Evolutionary conservation across 1,284 basidiomycete species (phyloP).

Genomic region (Wolfiporia cocos): DNA sequence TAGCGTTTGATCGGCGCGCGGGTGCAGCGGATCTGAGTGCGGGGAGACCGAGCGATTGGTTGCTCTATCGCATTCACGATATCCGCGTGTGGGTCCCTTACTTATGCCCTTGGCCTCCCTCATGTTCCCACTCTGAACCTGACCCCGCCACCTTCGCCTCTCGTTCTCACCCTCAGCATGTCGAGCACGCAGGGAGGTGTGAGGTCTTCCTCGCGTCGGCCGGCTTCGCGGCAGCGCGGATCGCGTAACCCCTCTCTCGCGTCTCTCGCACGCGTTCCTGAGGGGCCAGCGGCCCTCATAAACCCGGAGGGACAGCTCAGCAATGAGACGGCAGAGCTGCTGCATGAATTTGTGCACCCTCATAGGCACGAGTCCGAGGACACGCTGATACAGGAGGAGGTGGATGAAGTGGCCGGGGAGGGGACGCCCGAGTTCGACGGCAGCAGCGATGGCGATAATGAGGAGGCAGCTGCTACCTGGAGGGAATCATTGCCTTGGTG

Average conservation of each 20-base stretch:
- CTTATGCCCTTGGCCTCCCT: too few relatives aligned
- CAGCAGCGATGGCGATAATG: constrained; percentile 11
- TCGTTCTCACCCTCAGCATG: too few relatives aligned
- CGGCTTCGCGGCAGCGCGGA: too few relatives aligned
- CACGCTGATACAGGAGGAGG: constrained; percentile 18
- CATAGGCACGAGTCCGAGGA: constrained; percentile 25
- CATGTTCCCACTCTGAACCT: neutral
- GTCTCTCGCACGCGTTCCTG: constrained; percentile 19
- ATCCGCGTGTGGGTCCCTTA: too few relatives aligned
- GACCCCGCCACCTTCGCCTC: neutral
- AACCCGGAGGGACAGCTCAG: constrained; percentile 40
- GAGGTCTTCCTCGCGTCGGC: constrained; percentile 13
- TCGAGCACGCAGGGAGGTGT: too few relatives aligned
- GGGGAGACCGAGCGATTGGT: too few relatives aligned
- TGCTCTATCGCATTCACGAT: too few relatives aligned
- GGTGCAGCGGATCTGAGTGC: too few relatives aligned
- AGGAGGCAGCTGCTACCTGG: constrained; percentile 12
- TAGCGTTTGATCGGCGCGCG: too few relatives aligned
- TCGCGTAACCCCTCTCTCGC: constrained; percentile 18
- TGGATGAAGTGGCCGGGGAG: neutral
- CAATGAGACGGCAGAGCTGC: constrained; percentile 30
- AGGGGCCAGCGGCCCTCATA: constrained; percentile 32
- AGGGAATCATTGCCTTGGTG: constrained; percentile 47
- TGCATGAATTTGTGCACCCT: constrained; percentile 26
- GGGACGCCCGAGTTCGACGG: neutral